phyloP scores from a whole-genome alignment of 768 basidiomycete genomes.

The Russula earlei region DNA sequence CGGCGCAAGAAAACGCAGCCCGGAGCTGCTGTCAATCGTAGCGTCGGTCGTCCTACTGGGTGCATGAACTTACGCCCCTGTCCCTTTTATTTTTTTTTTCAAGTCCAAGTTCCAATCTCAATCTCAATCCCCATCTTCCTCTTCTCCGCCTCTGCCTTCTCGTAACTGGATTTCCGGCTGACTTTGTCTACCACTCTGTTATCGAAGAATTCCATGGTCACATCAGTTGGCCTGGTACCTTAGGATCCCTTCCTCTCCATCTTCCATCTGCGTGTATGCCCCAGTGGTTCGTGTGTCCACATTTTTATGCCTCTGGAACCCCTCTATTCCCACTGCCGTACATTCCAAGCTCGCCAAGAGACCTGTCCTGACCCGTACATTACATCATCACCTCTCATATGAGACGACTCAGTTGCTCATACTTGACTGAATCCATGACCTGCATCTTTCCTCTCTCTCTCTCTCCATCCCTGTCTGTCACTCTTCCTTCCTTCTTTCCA shows the following conservation, averaged over 20 bases:
- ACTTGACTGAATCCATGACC: conserved; percentile 8
- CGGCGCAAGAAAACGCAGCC: conserved; percentile 33
- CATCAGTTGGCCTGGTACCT: not conserved
- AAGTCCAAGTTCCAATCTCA: too few relatives aligned
- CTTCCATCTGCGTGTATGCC: not conserved
- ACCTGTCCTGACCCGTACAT: not conserved
- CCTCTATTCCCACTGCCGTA: not conserved
- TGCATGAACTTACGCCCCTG: not conserved
- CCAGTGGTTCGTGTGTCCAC: not conserved
- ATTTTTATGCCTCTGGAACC: not conserved
- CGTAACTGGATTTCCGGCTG: conserved; percentile 1
- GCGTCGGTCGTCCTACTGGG: conserved; percentile 18
- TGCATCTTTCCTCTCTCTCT: conserved; percentile 7
- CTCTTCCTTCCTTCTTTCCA: not conserved
- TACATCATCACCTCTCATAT: conserved; percentile 11
- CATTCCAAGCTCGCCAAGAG: not conserved
- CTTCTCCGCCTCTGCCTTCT: not conserved
- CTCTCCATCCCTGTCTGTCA: not conserved
- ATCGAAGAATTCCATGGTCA: conserved; percentile 1
- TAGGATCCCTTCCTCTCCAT: not conserved
- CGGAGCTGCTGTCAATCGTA: conserved; percentile 64
- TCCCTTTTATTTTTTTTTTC: not conserved
- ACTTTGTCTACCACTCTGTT: not conserved
- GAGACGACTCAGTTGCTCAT: conserved; percentile 11
- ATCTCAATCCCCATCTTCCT: not conserved